phyloP scores from a whole-genome alignment of 495 filamentous ascomycete species.

The Aspergillus nidulans region DNA sequence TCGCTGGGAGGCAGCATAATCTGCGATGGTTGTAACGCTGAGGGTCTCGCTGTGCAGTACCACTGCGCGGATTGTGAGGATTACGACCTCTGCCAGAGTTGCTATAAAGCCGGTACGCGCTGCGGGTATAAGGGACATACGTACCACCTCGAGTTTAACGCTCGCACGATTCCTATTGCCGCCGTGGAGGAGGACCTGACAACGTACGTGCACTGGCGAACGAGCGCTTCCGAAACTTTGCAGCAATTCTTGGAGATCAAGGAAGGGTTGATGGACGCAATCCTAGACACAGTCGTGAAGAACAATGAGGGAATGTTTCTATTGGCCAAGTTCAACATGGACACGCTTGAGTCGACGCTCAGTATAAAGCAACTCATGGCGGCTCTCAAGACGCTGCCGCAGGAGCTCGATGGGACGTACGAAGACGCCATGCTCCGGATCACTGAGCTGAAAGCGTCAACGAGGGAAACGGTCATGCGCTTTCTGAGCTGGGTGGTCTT shows the following conservation, averaged over 20 bases:
- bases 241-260: conserved; percentile 1
- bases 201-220: conserved; percentile 8
- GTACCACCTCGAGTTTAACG: not conserved
- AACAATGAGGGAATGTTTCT: conserved; percentile 8
- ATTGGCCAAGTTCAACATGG: conserved; percentile 12
- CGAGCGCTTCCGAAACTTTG: not conserved
- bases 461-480: not conserved
- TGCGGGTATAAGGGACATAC: conserved; percentile 2
- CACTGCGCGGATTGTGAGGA: conserved; percentile 1
- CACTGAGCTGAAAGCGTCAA: not conserved
- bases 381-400: not conserved
- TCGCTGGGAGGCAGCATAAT: not conserved
- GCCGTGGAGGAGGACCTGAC: conserved; percentile 4
- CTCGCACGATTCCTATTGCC: not conserved
- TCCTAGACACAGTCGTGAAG: not conserved
- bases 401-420: conserved; percentile 9
- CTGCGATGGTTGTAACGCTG: not conserved
- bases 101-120: not conserved
- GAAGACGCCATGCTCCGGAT: conserved; percentile 8
- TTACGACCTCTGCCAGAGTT: conserved; percentile 1
- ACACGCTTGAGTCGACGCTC: conserved; percentile 8
- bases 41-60: not conserved
- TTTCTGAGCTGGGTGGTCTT: conserved; percentile 8
- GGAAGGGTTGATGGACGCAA: not conserved
- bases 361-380: conserved; percentile 3